These are phyloP conservation scores for Pichia sporocuriosa DNA, from an alignment of 805 yeast species.

Conservation along the genomic window DNA sequence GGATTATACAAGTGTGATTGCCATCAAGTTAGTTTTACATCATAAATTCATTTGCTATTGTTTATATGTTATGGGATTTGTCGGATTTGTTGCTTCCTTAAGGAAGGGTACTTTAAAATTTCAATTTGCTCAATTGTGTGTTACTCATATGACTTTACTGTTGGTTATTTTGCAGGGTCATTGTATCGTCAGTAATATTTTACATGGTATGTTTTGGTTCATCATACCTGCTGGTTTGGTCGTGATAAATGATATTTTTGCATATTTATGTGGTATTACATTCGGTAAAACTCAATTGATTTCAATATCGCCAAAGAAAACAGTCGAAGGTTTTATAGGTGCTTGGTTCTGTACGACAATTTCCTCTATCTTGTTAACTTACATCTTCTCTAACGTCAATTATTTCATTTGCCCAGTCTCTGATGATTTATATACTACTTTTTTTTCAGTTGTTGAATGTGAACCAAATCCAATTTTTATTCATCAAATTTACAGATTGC, in stretches of 20 bases:
- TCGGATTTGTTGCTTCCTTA: slow-evolving; percentile 81
- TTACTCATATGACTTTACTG: slow-evolving; percentile 88
- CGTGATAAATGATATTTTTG: slow-evolving; percentile 91
- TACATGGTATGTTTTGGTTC: slow-evolving; percentile 92
- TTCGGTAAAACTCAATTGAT: slow-evolving; percentile 91
- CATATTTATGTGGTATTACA: slow-evolving; percentile 94
- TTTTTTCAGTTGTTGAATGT: slow-evolving; percentile 60
- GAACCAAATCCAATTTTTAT: slow-evolving; percentile 85
- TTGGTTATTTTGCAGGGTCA: slow-evolving; percentile 92
- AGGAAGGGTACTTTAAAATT: slow-evolving; percentile 84
- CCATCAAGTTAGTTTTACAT: slow-evolving; percentile 38
- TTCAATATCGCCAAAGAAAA: slow-evolving; percentile 92
- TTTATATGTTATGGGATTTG: slow-evolving; percentile 79
- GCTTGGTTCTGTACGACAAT: slow-evolving; percentile 93
- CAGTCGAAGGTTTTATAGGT: slow-evolving; percentile 95
- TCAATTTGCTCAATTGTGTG: slow-evolving; percentile 90
- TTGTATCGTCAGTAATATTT: slow-evolving; percentile 80
- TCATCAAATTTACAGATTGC: slow-evolving; percentile 71
- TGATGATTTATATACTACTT: slow-evolving; percentile 33
- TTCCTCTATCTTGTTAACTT: slow-evolving; percentile 62
- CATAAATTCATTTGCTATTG: slow-evolving; percentile 82
- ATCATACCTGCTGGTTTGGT: slow-evolving; percentile 87
- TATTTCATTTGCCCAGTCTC: slow-evolving; percentile 84
- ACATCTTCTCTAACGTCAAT: slow-evolving; percentile 53
- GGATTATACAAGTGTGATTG: slow-evolving; percentile 23